phyloP scores from a whole-genome alignment of 768 basidiomycete species.

The Boletus insuetus region DNA sequence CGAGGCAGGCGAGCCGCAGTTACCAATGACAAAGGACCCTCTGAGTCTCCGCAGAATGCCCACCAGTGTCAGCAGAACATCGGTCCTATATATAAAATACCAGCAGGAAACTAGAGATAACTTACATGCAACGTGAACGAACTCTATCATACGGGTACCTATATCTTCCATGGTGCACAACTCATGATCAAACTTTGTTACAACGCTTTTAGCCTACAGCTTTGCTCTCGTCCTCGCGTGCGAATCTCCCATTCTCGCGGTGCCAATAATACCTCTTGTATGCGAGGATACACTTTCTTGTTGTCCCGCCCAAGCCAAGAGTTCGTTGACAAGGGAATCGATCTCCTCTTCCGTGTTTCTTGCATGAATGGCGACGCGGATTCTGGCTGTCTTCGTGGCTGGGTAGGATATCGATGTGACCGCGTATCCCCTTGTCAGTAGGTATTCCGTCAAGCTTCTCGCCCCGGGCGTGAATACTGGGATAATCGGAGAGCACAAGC shows the following conservation, averaged over 20 bases:
- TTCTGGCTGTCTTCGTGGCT: slow-evolving; percentile 4
- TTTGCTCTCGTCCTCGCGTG: background rate
- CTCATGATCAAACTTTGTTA: no score
- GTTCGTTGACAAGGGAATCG: background rate
- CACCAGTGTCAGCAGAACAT: no score
- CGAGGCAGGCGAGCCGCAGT: no score
- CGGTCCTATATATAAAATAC: no score
- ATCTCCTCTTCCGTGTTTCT: slow-evolving; percentile 9
- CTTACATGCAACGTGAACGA: no score
- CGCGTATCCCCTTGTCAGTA: slow-evolving; percentile 10
- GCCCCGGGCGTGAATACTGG: slow-evolving; percentile 13
- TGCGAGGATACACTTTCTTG: background rate
- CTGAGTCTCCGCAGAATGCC: no score
- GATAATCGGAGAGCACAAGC: slow-evolving; percentile 14
- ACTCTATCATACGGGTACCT: no score
- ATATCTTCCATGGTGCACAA: no score
- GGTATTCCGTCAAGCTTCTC: background rate
- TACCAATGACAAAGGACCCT: no score
- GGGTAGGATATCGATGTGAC: slow-evolving; percentile 10
- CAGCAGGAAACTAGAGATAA: no score
- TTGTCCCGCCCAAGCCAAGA: background rate
- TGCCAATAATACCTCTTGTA: background rate
- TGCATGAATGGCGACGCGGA: slow-evolving; percentile 17
- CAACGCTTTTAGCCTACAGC: background rate
- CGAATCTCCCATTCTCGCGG: background rate